A percentile compares a stretch with the other conserved stretches of the same genome.
Evolutionary conservation across 1,284 basidiomycete species (phyloP).

Genomic region (Xanthoconium separans): DNA sequence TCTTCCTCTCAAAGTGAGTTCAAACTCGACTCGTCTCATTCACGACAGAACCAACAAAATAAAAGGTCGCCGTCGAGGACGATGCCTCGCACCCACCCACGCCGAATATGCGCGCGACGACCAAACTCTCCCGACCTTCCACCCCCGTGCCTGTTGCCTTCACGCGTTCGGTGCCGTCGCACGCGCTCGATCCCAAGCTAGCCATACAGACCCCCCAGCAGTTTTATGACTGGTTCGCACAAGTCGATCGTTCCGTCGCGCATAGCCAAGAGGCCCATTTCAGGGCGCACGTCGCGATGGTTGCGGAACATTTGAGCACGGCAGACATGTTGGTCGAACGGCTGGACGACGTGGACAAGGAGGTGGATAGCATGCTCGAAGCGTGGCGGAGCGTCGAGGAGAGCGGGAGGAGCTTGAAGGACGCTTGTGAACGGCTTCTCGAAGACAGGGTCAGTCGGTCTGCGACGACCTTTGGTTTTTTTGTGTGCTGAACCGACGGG

Average conservation of each 20-base stretch:
- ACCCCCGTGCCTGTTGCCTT: slow-evolving; percentile 29
- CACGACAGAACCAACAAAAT: no score
- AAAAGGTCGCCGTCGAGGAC: slow-evolving; percentile 40
- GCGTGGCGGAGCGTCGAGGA: slow-evolving; percentile 87
- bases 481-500: slow-evolving; percentile 1
- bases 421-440: slow-evolving; percentile 85
- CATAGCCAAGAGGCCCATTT: slow-evolving; percentile 92
- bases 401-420: slow-evolving; percentile 81
- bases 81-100: slow-evolving; percentile 43
- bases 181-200: slow-evolving; percentile 63
- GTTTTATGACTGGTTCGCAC: slow-evolving; percentile 92
- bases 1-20: slow-evolving; percentile 71
- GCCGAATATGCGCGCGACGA: slow-evolving; percentile 32
- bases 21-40: neutral
- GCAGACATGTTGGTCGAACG: slow-evolving; percentile 71
- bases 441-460: slow-evolving; percentile 70
- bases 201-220: slow-evolving; percentile 87
- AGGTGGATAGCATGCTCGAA: slow-evolving; percentile 79
- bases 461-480: neutral
- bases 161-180: slow-evolving; percentile 36
- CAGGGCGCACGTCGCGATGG: slow-evolving; percentile 73
- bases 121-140: slow-evolving; percentile 36
- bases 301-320: slow-evolving; percentile 70
- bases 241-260: slow-evolving; percentile 83
- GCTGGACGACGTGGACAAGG: slow-evolving; percentile 68